These are phyloP conservation scores for Papiliotrema fonsecae DNA, from an alignment of 1,284 basidiomycete genomes.

Conservation along the genomic window DNA sequence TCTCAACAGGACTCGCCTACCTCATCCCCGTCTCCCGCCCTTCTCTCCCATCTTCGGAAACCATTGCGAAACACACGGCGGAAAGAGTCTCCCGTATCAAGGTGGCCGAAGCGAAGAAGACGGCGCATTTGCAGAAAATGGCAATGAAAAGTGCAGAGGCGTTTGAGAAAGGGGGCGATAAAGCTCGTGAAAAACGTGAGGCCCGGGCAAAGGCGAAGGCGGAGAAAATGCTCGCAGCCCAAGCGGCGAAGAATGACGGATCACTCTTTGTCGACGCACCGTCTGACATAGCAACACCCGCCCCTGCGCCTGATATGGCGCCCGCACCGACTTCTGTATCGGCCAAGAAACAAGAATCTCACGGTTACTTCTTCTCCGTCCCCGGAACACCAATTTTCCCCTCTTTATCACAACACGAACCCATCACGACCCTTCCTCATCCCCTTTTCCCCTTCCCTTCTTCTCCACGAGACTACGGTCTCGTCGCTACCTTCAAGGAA, in stretches of 20 bases:
- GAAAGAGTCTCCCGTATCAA: conserved; percentile 19
- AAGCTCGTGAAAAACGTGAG: conserved; percentile 57
- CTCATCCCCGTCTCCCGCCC: conserved; percentile 69
- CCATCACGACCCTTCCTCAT: conserved; percentile 27
- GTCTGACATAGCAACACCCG: neutral
- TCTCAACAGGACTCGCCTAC: conserved; percentile 70
- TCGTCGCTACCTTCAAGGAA: conserved; percentile 28
- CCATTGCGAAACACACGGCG: conserved; percentile 50
- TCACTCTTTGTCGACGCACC: conserved; percentile 9
- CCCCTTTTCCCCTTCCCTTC: conserved; percentile 28
- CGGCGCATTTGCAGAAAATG: conserved; percentile 27
- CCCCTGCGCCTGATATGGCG: too few species aligned
- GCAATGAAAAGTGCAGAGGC: conserved; percentile 23
- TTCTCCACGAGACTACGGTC: conserved; percentile 26
- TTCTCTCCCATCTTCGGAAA: conserved; percentile 57
- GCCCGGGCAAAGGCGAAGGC: conserved; percentile 55
- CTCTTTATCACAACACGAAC: conserved; percentile 2
- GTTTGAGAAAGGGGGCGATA: conserved; percentile 56
- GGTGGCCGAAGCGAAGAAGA: conserved; percentile 52
- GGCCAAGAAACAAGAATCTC: neutral
- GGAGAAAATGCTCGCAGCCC: conserved; percentile 38
- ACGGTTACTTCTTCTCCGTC: conserved; percentile 27
- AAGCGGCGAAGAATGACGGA: conserved; percentile 25
- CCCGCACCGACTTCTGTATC: neutral
- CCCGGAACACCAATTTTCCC: conserved; percentile 16